Conservation (phyloP, 2,329 filamentous ascomycete species). For the Fusarium begoniae region DNA sequence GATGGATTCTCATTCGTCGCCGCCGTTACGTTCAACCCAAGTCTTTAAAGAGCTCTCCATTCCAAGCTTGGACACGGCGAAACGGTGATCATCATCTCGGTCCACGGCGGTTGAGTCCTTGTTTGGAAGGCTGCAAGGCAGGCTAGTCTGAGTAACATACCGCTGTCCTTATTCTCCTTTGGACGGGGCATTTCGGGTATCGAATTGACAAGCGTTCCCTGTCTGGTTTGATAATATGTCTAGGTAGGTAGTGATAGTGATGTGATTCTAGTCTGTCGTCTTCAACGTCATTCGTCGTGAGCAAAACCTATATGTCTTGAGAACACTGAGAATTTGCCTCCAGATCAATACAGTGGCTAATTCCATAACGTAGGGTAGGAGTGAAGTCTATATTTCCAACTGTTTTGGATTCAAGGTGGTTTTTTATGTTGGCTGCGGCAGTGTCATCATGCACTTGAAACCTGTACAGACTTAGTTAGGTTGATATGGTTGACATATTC, state of each 20-base stretch:
- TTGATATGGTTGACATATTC: background rate
- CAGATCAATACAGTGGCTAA: background rate
- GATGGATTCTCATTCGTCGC: constrained; percentile 27
- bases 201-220: constrained; percentile 9
- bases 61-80: constrained; percentile 19
- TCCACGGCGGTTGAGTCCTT: constrained; percentile 11
- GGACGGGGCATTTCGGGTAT: constrained; percentile 13
- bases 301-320: background rate
- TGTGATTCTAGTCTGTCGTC: background rate
- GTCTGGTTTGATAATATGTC: background rate
- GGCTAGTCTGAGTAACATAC: background rate
- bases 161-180: background rate
- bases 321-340: background rate
- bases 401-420: no score
- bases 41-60: background rate
- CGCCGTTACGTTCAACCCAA: constrained; percentile 2
- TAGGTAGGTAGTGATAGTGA: background rate
- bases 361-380: background rate
- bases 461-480: no score
- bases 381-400: background rate
- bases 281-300: background rate
- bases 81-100: constrained; percentile 32
- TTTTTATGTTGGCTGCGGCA: background rate
- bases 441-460: background rate
- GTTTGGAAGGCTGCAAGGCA: background rate